Base-by-base conservation (phyloP, 1,284 basidiomycete species). In the Ceratobasidium sp. region DNA sequence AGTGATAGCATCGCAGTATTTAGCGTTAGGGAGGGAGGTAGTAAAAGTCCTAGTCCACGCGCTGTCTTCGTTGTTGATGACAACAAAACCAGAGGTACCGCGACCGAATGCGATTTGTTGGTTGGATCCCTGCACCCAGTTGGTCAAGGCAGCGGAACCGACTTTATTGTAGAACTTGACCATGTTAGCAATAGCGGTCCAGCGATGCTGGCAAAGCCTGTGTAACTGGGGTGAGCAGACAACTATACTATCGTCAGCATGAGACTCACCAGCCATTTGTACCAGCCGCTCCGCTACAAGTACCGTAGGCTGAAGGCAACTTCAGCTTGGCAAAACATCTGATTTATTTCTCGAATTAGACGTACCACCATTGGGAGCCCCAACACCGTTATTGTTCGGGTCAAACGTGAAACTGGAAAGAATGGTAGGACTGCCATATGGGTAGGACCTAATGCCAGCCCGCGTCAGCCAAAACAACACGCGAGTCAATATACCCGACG, bases 151-250 rank as follows among this genome's bases (percentile, higher is more conserved):
- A n/a, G 73, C 33, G 4, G 47, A 47, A 17, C 50, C 24, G 50
- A 76, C 73, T 11, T 17, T 48, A 44, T 75, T 76, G 56, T 36
- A 64, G 41, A 75, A 78, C 15, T 53, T 60, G 24, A 77, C 65
- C 69, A 79, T 75, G 41, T 76, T 76, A 15, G 72, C 76, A 57
- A 79, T 73, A 2, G 75, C 65, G 19, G 74, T 19, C 73, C 59
- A 77, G n/a, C 78, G 76, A 54, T 79, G 78, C 47, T 79, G 73
- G 62, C 78, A 79, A 2, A 59, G 62, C 78, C n/a, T n/a, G n/a
- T n/a, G n/a, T n/a, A n/a, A n/a, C n/a, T n/a, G n/a, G n/a, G n/a
- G n/a, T n/a, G n/a, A n/a, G n/a, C n/a, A n/a, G n/a, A n/a, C n/a
- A n/a, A n/a, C n/a, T n/a, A n/a, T n/a, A n/a, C n/a, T n/a, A n/a